Percentiles rank a stretch among this genome's conserved stretches.
These are phyloP conservation scores for Allium sativum DNA, from an alignment of 106 monocot species.

Conservation along the genomic window DNA sequence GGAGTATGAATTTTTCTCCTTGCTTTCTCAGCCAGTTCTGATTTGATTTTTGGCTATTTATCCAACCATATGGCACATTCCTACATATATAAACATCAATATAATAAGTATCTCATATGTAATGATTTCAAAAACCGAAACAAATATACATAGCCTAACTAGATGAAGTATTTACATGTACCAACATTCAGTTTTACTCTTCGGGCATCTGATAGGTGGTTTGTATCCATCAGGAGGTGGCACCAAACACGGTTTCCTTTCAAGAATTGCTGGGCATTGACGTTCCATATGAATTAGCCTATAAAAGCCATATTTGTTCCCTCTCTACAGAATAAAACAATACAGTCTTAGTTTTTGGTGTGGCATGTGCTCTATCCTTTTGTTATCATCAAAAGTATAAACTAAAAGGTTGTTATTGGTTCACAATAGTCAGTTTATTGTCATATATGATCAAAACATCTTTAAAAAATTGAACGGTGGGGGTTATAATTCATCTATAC, in stretches of 20 bases:
- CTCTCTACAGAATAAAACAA: constrained; percentile 27
- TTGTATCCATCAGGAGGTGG: constrained; percentile 83
- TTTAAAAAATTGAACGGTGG: too few species aligned
- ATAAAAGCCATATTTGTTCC: constrained; percentile 71
- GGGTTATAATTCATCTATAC: too few species aligned
- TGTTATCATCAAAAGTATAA: too few species aligned
- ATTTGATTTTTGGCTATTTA: constrained; percentile 73
- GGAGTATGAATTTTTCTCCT: constrained; percentile 76
- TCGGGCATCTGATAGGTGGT: constrained; percentile 80
- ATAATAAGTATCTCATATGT: neutral
- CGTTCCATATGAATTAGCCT: constrained; percentile 73
- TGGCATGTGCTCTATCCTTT: too few species aligned
- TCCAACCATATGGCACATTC: constrained; percentile 87
- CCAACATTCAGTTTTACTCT: constrained; percentile 83
- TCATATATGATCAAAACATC: too few species aligned
- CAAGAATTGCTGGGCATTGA: constrained; percentile 64
- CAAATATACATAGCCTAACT: constrained; percentile 76
- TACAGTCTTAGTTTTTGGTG: too few species aligned
- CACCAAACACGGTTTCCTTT: constrained; percentile 69
- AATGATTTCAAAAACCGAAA: neutral
- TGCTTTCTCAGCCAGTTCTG: constrained; percentile 81
- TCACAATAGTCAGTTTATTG: too few species aligned
- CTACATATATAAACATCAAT: constrained; percentile 17
- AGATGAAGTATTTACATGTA: constrained; percentile 51
- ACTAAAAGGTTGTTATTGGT: too few species aligned